Evolutionary conservation across 2,329 filamentous ascomycete species (phyloP), one percentile per base, ranked within the genome.

Genomic region (Neophaeococcomyces aloes): DNA sequence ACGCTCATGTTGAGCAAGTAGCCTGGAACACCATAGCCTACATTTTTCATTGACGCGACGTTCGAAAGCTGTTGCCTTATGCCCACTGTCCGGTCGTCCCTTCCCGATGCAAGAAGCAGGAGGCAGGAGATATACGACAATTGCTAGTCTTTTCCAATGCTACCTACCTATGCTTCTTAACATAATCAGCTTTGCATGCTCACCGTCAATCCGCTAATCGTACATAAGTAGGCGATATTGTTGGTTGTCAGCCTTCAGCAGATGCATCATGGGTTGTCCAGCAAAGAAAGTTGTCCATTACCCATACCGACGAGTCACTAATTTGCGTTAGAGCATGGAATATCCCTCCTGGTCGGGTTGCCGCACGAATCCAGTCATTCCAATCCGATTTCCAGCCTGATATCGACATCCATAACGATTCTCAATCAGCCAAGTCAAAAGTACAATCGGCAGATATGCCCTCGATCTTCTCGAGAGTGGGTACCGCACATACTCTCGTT

Each of bases 281-380:
- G 15, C 40, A 15, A 40, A 21, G 36, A 18, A 34, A 30, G 43
- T 32, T 29, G 10, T 15, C 29, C 18, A 17, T n/a, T n/a, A n/a
- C n/a, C n/a, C n/a, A n/a, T n/a, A n/a, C n/a, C n/a, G n/a, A n/a
- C n/a, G n/a, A n/a, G n/a, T n/a, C n/a, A n/a, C n/a, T n/a, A n/a
- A n/a, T n/a, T n/a, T n/a, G n/a, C n/a, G n/a, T n/a, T n/a, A 30
- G 50, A 46, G 36, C 33, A 36, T 46, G 23, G 27, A 35, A 27
- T 32, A 33, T 42, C 4, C 30, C 38, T 15, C 29, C 17, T 19
- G 51, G 52, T 39, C 53, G 50, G 23, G 54, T 55, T 8, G 48
- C 53, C 29, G 48, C 45, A 25, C 49, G 53, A n/a, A 47, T 55
- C 29, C 52, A 48, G 41, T 51, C 46, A 13, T 53, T 56, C 17